Percentiles rank a stretch among this genome's conserved stretches.
Conservation (phyloP, 2,329 filamentous ascomycete species). For the Fusarium mangiferae region DNA sequence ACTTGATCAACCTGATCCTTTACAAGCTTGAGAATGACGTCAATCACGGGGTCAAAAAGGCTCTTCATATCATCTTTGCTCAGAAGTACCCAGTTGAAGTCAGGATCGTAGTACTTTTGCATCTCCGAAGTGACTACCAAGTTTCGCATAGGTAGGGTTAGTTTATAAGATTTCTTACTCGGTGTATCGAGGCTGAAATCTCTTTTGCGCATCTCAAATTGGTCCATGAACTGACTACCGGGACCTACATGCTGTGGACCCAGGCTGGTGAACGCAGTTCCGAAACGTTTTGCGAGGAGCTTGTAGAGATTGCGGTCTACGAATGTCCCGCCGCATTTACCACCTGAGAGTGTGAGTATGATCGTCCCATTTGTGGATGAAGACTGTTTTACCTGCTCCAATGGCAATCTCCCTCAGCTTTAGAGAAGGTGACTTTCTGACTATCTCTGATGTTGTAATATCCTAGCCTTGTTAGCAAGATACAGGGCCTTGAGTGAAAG, state of each 20-base stretch:
- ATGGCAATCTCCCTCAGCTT: background rate
- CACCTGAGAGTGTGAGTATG: background rate
- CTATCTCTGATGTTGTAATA: background rate
- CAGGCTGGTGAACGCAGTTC: background rate
- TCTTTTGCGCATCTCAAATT: background rate
- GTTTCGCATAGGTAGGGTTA: background rate
- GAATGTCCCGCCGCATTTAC: background rate
- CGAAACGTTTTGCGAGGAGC: background rate
- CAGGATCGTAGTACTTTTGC: background rate
- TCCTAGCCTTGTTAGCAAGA: background rate
- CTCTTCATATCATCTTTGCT: background rate
- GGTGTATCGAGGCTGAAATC: background rate
- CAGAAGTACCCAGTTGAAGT: background rate
- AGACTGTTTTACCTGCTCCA: background rate
- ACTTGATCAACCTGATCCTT: background rate
- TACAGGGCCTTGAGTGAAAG: rapidly evolving
- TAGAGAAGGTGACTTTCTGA: background rate
- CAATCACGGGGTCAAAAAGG: background rate
- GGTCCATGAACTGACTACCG: background rate
- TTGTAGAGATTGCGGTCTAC: background rate
- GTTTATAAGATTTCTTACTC: background rate
- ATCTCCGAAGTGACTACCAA: background rate
- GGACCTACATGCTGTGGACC: background rate
- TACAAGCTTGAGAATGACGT: background rate
- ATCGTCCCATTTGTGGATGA: rapidly evolving